These are phyloP conservation scores for Mycena indigotica DNA, from an alignment of 768 basidiomycete species.

Conservation along the genomic window DNA sequence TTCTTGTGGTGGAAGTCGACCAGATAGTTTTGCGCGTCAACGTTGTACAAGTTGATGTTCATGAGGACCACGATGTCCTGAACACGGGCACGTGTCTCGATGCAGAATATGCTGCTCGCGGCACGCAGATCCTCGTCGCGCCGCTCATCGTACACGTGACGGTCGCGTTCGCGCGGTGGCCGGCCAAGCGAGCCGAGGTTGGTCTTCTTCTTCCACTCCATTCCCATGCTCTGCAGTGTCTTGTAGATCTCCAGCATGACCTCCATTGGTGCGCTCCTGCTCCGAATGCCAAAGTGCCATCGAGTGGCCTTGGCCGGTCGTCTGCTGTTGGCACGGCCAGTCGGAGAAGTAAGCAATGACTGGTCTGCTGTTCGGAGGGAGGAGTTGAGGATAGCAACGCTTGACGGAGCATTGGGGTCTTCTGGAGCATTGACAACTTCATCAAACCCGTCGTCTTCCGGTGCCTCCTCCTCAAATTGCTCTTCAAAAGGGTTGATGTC, in stretches of 20 bases:
- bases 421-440: constrained; percentile 43
- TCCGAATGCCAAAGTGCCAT: constrained; percentile 99
- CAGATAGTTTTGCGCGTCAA: constrained; percentile 93
- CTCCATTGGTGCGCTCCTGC: constrained; percentile 94
- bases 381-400: constrained; percentile 88
- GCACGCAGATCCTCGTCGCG: constrained; percentile 67
- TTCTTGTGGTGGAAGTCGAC: constrained; percentile 99
- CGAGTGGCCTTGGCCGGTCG: constrained; percentile 45
- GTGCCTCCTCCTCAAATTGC: constrained; percentile 65
- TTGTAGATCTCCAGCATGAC: constrained; percentile 99
- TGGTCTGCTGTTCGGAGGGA: constrained; percentile 59
- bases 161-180: constrained; percentile 40
- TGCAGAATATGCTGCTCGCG: constrained; percentile 83
- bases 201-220: constrained; percentile 97
- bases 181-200: constrained; percentile 70
- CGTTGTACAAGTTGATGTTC: constrained; percentile 97
- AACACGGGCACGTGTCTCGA: constrained; percentile 89
- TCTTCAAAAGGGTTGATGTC: constrained; percentile 82
- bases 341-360: background rate
- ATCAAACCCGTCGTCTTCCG: constrained; percentile 47
- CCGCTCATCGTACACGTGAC: constrained; percentile 67
- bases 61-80: constrained; percentile 94
- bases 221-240: constrained; percentile 83
- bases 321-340: constrained; percentile 19
- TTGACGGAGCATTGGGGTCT: constrained; percentile 37